Evolutionary conservation across 2,329 filamentous ascomycete species (phyloP).

Genomic region (Ascomycota sp.): DNA sequence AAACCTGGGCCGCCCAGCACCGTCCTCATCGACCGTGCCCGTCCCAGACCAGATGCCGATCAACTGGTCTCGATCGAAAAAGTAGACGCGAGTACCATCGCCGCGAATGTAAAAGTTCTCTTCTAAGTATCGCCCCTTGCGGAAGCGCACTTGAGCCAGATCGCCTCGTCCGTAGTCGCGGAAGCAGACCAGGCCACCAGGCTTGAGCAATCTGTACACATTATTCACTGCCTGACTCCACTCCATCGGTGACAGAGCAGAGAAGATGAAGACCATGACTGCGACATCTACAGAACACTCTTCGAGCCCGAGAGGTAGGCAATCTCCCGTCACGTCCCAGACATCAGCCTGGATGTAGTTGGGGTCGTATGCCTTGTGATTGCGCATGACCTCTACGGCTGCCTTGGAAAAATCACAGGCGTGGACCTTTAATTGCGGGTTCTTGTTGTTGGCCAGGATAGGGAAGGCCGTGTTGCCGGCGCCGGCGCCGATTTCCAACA

Average conservation of each 20-base stretch:
- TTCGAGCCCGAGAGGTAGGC: slow-evolving; percentile 54
- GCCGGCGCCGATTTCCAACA: slow-evolving; percentile 85
- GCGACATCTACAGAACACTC: slow-evolving; percentile 79
- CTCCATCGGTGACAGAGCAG: slow-evolving; percentile 64
- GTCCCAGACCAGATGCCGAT: slow-evolving; percentile 52
- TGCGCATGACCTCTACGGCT: slow-evolving; percentile 81
- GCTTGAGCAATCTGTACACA: slow-evolving; percentile 65
- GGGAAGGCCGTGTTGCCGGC: slow-evolving; percentile 95
- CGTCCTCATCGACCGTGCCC: slow-evolving; percentile 6
- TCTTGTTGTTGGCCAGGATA: slow-evolving; percentile 65
- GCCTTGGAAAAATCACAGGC: slow-evolving; percentile 94
- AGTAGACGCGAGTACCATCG: slow-evolving; percentile 91
- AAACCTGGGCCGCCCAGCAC: slow-evolving; percentile 24
- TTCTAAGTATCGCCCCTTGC: slow-evolving; percentile 80
- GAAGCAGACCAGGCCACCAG: slow-evolving; percentile 84
- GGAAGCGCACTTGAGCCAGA: slow-evolving; percentile 89
- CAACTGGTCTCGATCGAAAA: slow-evolving; percentile 79
- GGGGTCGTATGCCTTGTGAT: slow-evolving; percentile 54
- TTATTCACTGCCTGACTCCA: slow-evolving; percentile 72
- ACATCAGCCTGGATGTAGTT: slow-evolving; percentile 69
- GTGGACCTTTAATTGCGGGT: slow-evolving; percentile 63
- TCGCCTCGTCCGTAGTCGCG: slow-evolving; percentile 93
- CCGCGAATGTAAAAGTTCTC: slow-evolving; percentile 96
- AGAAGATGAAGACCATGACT: slow-evolving; percentile 94
- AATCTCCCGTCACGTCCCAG: slow-evolving; percentile 66